Evolutionary conservation across 805 yeast species (phyloP), one percentile per base, ranked within the genome.

Genomic region (Candida silvicultrix): DNA sequence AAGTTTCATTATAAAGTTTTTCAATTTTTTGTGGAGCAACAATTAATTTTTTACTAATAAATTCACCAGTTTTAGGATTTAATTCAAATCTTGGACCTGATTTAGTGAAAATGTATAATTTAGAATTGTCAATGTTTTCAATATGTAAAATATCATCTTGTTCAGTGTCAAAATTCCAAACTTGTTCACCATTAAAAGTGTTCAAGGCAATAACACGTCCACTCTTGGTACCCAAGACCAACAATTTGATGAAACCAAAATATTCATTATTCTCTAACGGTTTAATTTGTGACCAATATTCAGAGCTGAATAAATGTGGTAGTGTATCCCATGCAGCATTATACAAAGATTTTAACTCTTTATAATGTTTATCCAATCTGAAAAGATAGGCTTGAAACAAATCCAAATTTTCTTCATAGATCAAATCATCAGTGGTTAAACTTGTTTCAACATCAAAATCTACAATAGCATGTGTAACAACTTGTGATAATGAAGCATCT

Each of bases 161-260:
- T 10, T 40, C 40, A n/a, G 64, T 50, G 22, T 57, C 51, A 22
- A 63, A 50, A 5, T 46, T 53, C 84, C 83, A 80, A 7, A 62
- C 51, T 20, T 44, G 32, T 15, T 60, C 52, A 18, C 77, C 76
- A 43, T 69, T 61, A 6, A 60, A 53, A 1, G 75, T 58, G 48
- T 73, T 68, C 16, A 77, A 56, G 1, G 77, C 78, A 10, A 71
- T 59, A 1, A 81, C 42, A 40, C 65, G 66, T 5, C 75, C 74
- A 40, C 58, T 58, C 12, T 57, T 53, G 0, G 78, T 70, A 2
- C 73, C 66, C 1, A 68, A 66, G 2, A 77, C 58, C 23, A 78
- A 49, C 5, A 59, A 57, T 47, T 78, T 77, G 8, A 62, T 55
- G 31, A 73, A 68, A 1, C 83, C 83, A 63, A 78, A 78, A 25